phyloP scores from a whole-genome alignment of 2,329 filamentous ascomycete genomes.

The Talaromyces sp. region DNA sequence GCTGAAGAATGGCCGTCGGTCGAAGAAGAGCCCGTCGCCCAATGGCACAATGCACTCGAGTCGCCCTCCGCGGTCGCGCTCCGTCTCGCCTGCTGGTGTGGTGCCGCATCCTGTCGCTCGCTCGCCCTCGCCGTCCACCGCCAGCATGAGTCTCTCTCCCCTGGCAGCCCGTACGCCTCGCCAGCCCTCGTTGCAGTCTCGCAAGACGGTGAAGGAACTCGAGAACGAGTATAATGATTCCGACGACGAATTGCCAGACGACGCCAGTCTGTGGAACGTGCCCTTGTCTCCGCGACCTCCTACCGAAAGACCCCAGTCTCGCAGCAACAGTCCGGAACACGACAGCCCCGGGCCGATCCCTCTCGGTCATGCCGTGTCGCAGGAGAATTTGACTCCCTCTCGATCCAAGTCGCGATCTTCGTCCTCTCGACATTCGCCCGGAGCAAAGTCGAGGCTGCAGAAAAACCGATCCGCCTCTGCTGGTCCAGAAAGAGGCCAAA shows the following conservation, averaged over 20 bases:
- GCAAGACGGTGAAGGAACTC: slow-evolving; percentile 44
- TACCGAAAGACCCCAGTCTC: slow-evolving; percentile 35
- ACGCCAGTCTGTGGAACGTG: slow-evolving; percentile 47
- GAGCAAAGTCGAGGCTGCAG: slow-evolving; percentile 19
- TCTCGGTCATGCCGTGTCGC: slow-evolving; percentile 33
- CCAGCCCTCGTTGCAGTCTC: slow-evolving; percentile 32
- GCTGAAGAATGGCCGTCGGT: slow-evolving; percentile 9
- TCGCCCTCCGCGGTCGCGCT: slow-evolving; percentile 9
- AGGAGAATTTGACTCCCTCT: slow-evolving; percentile 12
- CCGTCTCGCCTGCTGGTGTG: slow-evolving; percentile 5
- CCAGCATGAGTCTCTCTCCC: slow-evolving; percentile 22
- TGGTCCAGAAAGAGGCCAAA: slow-evolving; percentile 37
- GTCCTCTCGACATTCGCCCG: slow-evolving; percentile 21
- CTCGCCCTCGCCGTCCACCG: slow-evolving; percentile 12
- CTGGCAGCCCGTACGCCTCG: slow-evolving; percentile 21
- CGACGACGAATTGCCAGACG: slow-evolving; percentile 47
- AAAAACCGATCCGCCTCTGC: slow-evolving; percentile 29
- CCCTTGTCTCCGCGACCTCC: slow-evolving; percentile 43
- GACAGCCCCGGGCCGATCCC: slow-evolving; percentile 38
- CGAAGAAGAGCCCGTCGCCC: slow-evolving; percentile 4
- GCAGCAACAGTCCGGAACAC: slow-evolving; percentile 36
- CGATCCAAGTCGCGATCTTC: slow-evolving; percentile 7
- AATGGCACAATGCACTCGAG: neutral
- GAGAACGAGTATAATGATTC: slow-evolving; percentile 48
- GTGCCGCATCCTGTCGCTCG: slow-evolving; percentile 10